Evolutionary conservation across 306 rosid species (phyloP).

Genomic region (Fragaria nilgerrensis): DNA sequence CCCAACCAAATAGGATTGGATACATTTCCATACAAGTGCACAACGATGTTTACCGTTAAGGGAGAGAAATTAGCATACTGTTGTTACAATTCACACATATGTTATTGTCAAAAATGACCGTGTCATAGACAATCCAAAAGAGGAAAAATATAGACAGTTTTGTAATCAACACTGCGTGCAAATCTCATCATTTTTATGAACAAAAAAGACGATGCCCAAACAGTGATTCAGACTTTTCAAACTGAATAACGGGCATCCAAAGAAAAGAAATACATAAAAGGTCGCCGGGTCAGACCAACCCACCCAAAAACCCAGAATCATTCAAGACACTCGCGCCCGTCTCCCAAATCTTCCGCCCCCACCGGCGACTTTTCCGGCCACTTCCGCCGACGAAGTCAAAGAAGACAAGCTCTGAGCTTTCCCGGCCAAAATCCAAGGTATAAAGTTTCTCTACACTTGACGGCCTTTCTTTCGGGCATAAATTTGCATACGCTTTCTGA

Average conservation of each 20-base stretch:
- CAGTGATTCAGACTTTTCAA: neutral
- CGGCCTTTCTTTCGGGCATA: neutral
- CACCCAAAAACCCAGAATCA: neutral
- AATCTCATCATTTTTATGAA: no score
- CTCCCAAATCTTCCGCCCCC: neutral
- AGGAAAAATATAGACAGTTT: no score
- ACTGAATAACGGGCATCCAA: neutral
- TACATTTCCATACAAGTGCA: no score
- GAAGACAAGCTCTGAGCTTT: neutral
- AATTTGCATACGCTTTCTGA: neutral
- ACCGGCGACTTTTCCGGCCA: neutral
- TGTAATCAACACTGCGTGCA: no score
- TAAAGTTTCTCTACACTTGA: neutral
- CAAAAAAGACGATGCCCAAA: no score
- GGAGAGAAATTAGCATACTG: no score
- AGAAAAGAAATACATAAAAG: neutral
- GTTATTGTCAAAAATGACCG: no score
- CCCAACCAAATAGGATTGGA: no score
- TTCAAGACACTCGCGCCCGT: neutral
- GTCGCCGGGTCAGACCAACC: neutral
- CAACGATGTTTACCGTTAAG: no score
- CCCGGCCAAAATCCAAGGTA: neutral
- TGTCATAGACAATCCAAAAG: no score
- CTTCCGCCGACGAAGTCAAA: neutral
- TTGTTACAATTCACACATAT: no score